A percentile compares a stretch with the other conserved stretches of the same genome.
phyloP scores from a whole-genome alignment of 805 yeast species.

The Teunomyces stri region DNA sequence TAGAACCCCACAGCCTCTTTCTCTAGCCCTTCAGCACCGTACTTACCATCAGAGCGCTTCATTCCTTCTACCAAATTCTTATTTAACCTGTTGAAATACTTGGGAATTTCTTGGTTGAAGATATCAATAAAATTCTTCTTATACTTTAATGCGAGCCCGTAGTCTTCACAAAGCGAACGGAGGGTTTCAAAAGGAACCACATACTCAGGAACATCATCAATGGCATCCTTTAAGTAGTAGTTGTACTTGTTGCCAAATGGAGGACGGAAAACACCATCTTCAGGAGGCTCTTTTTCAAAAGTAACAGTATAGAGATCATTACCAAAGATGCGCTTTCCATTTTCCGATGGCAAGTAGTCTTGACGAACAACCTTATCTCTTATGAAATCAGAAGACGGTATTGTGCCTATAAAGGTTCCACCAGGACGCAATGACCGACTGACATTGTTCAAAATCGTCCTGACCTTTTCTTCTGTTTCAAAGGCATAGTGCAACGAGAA shows the following conservation, averaged over 20 bases:
- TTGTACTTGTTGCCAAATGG: slow-evolving; percentile 84
- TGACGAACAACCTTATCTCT: slow-evolving; percentile 57
- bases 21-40: slow-evolving; percentile 87
- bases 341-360: slow-evolving; percentile 32
- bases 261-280: slow-evolving; percentile 65
- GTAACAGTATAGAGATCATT: slow-evolving; percentile 79
- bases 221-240: slow-evolving; percentile 86
- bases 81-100: slow-evolving; percentile 54
- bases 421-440: slow-evolving; percentile 74
- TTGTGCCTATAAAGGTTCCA: slow-evolving; percentile 89
- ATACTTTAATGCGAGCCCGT: slow-evolving; percentile 67
- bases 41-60: slow-evolving; percentile 71
- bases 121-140: slow-evolving; percentile 78
- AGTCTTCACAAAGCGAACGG: slow-evolving; percentile 79
- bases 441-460: slow-evolving; percentile 70
- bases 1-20: slow-evolving; percentile 89
- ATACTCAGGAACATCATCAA: slow-evolving; percentile 94
- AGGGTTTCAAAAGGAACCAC: slow-evolving; percentile 92
- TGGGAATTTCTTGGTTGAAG: slow-evolving; percentile 76
- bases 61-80: slow-evolving; percentile 68
- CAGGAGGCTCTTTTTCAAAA: slow-evolving; percentile 78
- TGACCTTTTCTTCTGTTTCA: slow-evolving; percentile 76
- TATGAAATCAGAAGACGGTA: slow-evolving; percentile 87
- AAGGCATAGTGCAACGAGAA: slow-evolving; percentile 95
- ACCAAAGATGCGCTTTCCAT: slow-evolving; percentile 63